Evolutionary conservation across 352 stramenopile genomes (phyloP).

Genomic region (Elongisporangium prolatum): DNA sequence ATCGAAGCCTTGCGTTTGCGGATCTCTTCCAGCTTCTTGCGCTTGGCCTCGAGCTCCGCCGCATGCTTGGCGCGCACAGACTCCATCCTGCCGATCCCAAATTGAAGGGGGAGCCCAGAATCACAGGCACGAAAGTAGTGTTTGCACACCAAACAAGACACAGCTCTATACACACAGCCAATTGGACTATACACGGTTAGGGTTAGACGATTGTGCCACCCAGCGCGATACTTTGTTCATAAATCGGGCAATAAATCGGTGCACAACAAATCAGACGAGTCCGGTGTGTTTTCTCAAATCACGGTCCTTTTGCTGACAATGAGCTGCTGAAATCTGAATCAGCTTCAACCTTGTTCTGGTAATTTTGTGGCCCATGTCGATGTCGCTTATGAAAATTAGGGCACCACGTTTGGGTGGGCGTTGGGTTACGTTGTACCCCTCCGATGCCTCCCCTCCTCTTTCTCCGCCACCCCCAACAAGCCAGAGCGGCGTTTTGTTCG

Average conservation of each 20-base stretch:
- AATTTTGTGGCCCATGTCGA: neutral
- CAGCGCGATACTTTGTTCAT: neutral
- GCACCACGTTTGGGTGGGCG: neutral
- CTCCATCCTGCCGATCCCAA: constrained; percentile 27
- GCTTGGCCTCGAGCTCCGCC: constrained; percentile 84
- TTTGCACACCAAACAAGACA: neutral
- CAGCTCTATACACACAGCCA: neutral
- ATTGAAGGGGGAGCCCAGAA: neutral
- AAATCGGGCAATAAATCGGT: neutral
- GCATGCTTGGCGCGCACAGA: constrained; percentile 79
- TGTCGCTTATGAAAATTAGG: neutral
- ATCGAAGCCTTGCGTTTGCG: constrained; percentile 78
- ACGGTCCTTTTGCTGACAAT: neutral
- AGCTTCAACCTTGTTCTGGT: neutral
- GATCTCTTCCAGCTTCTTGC: constrained; percentile 89
- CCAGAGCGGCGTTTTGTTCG: neutral
- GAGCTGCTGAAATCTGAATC: neutral
- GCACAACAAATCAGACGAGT: neutral
- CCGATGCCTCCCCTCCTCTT: neutral
- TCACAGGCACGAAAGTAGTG: neutral
- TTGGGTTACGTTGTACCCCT: neutral
- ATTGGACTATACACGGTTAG: neutral
- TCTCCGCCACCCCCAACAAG: neutral
- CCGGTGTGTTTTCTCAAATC: neutral
- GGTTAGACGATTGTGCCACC: neutral